Base-by-base conservation (phyloP, 495 filamentous ascomycete species). In the Penicillium daleae region DNA sequence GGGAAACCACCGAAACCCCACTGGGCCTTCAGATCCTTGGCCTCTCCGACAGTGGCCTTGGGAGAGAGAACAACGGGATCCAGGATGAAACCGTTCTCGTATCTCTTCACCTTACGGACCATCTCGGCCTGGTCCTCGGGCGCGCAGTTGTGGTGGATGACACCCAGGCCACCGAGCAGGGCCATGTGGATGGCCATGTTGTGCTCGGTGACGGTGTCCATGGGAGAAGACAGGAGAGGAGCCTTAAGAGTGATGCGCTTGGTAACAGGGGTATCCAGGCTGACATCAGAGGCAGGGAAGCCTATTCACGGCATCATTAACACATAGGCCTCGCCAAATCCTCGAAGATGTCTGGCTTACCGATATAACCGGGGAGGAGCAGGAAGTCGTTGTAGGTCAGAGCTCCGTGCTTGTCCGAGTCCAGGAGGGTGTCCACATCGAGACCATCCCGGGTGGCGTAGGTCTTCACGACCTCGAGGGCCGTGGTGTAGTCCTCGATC, bases 131-230 rank as follows among this genome's bases (percentile, higher is more conserved):
- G 95, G 62, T 90, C 90, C 49, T 97, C 90, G 17, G 91, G 82
- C 35, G 93, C 92, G 82, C 95, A 99, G 83, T 99, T 99, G 85
- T 99, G 96, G 80, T 99, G 95, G 66, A 99, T 96, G 59, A 98
- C 91, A 77, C 95, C 95, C 33, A 99, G 83, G 72, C 95, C 95
- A 76, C 95, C 95, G 69, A 98, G 89, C 51, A 98, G 85, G 35
- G 95, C 95, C 90, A 99, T 97, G 81, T 97, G 91, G 68, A 99
- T 97, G 55, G 95, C 95, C 95, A 99, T 99, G 74, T 95, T 92
- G 76, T 96, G 90, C 79, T 98, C 95, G 15, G 95, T 99, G 70
- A 99, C 95, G 35, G 95, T 99, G 83, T 99, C 95, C 95, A 99
- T 99, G 68, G 95, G 96, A 26, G 93, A 97, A 26, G 96, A 98